Evolutionary conservation across 2,329 filamentous ascomycete species (phyloP).

Genomic region (Cercospora sp.): DNA sequence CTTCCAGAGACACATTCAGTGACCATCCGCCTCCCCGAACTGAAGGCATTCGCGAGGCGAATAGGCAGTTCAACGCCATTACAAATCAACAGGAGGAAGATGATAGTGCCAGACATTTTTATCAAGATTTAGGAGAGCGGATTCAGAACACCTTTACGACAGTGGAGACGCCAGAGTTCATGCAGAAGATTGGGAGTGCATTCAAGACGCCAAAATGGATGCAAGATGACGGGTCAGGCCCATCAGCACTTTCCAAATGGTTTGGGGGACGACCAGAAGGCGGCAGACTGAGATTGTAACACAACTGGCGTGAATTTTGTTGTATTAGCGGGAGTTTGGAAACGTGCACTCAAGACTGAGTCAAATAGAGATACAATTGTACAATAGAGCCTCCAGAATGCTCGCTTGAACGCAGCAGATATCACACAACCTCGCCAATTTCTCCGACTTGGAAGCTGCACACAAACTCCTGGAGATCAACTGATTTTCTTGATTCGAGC

Average conservation of each 20-base stretch:
- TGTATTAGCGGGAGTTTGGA: constrained; percentile 17
- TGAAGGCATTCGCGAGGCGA: constrained; percentile 29
- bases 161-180: constrained; percentile 71
- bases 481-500: constrained; percentile 66
- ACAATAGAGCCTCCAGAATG: background rate
- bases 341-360: background rate
- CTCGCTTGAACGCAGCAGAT: constrained; percentile 23
- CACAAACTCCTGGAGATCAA: constrained; percentile 18
- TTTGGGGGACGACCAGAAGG: constrained; percentile 39
- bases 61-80: constrained; percentile 37
- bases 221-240: constrained; percentile 37
- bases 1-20: constrained; percentile 10
- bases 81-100: constrained; percentile 57
- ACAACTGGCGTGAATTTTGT: constrained; percentile 12
- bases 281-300: constrained; percentile 35
- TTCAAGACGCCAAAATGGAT: constrained; percentile 83
- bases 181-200: constrained; percentile 67
- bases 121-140: constrained; percentile 78
- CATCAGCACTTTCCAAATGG: constrained; percentile 34
- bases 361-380: constrained; percentile 1
- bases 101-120: constrained; percentile 65
- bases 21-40: constrained; percentile 19
- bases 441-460: background rate
- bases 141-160: constrained; percentile 91
- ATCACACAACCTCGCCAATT: background rate